Base-by-base conservation (phyloP, 2,329 filamentous ascomycete species). In the Pseudocercospora crystallina region DNA sequence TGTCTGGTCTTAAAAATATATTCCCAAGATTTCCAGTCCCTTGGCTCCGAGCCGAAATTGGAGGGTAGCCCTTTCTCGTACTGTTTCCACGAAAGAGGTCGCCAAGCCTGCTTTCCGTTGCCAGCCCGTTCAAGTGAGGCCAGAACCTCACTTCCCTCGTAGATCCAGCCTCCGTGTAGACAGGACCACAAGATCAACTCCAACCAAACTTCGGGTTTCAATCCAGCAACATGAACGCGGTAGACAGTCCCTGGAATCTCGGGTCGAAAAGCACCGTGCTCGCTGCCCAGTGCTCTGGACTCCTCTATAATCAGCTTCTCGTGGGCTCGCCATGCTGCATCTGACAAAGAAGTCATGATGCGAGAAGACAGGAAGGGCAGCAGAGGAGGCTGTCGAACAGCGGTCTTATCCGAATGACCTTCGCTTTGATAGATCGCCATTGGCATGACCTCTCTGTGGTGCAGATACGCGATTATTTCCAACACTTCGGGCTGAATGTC, bases 151-250 rank as follows among this genome's bases (percentile, higher is more conserved):
- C 62, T 59, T 2, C 75, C 76, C 45, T 76, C 71, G 10, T 60
- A 40, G 7, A 71, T 63, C 74, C 75, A 78, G 5, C 72, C 73
- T 14, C 76, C 76, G 44, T 76, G 72, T 7, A 78, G 56, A 56
- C 75, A 78, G 11, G 75, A 74, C 76, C 76, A 78, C 2, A 79
- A 64, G 14, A 79, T 69, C n/a, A 79, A 65, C 58, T 79, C 76
- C 13, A 79, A 61, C 76, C 76, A 79, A 11, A 79, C 62, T 51
- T 78, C 76, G 1, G 73, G 70, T 1, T 60, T 54, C 9, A 77
- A 56, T 13, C 69, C 73, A 5, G 68, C 67, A 7, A 74, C 67
- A 12, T 65, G 61, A 1, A 73, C 61, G 37, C 69, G 71, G 56
- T 71, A 75, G 26, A 70, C 68, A 29, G 71, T 71, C 1, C 71